A percentile compares a stretch with the other conserved stretches of the same genome.
These are phyloP conservation scores for Hibiscus trionum DNA, from an alignment of 345 rosid genomes.

Conservation along the genomic window DNA sequence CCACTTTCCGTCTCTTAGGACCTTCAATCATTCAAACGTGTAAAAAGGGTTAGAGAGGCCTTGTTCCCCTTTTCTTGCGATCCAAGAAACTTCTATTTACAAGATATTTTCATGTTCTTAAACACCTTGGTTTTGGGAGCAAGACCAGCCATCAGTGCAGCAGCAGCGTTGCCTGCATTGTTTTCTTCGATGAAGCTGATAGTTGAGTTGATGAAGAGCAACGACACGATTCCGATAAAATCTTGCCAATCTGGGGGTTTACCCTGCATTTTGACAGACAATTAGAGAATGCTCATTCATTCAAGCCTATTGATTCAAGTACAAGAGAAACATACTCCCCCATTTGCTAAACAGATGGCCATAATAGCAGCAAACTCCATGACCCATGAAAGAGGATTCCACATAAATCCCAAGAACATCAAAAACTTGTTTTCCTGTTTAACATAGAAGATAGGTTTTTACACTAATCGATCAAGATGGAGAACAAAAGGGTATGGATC, in stretches of 20 bases:
- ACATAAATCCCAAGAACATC: constrained; percentile 68
- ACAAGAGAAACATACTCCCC: constrained; percentile 28
- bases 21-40: constrained; percentile 23
- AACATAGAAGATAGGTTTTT: not conserved
- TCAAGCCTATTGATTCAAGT: not conserved
- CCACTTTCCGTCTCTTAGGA: constrained; percentile 18
- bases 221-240: constrained; percentile 9
- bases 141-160: constrained; percentile 19
- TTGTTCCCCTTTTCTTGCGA: not conserved
- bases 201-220: constrained; percentile 13
- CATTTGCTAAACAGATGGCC: constrained; percentile 68
- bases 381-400: constrained; percentile 82
- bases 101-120: not conserved
- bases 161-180: constrained; percentile 17
- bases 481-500: not conserved
- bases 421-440: constrained; percentile 53
- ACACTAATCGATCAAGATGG: not conserved
- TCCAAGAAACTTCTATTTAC: not conserved
- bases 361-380: constrained; percentile 68
- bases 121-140: constrained; percentile 18
- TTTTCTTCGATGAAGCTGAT: constrained; percentile 19
- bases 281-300: not conserved
- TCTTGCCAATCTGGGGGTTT: constrained; percentile 44
- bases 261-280: constrained; percentile 29
- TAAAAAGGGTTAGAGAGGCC: not conserved